Evolutionary conservation across 768 basidiomycete genomes (phyloP).

Genomic region (Lepiota brunneoincarnata): DNA sequence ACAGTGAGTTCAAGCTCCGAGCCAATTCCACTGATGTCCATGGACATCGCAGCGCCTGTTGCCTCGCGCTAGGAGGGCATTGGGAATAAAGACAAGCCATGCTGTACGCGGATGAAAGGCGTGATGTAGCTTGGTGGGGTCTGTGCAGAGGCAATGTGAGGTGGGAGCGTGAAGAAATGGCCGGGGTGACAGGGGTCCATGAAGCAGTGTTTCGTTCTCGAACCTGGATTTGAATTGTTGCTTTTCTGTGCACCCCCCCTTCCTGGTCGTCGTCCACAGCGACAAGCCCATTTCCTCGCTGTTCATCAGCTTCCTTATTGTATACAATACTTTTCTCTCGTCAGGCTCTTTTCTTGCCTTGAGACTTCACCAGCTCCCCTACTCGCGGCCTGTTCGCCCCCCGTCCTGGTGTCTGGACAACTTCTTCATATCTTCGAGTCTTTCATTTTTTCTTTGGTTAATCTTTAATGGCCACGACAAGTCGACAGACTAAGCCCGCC

Average conservation of each 20-base stretch:
- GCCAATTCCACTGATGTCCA: background rate
- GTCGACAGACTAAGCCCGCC: conserved; percentile 61
- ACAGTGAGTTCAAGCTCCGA: background rate
- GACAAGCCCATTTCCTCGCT: conserved; percentile 14
- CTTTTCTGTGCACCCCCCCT: conserved; percentile 2
- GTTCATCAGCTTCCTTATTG: conserved; percentile 13
- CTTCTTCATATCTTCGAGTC: conserved; percentile 25
- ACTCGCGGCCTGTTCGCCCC: conserved; percentile 28
- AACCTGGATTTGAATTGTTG: conserved; percentile 10
- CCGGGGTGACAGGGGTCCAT: conserved; percentile 7
- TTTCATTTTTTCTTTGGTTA: conserved; percentile 27
- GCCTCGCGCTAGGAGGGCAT: background rate
- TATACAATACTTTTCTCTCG: conserved; percentile 14
- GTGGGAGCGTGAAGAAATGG: background rate
- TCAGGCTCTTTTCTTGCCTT: conserved; percentile 18
- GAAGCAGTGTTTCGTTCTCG: background rate
- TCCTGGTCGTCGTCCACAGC: conserved; percentile 19
- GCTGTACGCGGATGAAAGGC: background rate
- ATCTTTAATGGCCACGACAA: conserved; percentile 56
- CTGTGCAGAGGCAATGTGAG: background rate
- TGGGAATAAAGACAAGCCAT: background rate
- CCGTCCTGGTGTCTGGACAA: conserved; percentile 37
- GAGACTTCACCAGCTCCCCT: conserved; percentile 16
- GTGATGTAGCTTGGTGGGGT: background rate
- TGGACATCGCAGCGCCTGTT: background rate